These are phyloP conservation scores for Fusarium sp. DNA, from an alignment of 2,329 filamentous ascomycete genomes.

Conservation along the genomic window DNA sequence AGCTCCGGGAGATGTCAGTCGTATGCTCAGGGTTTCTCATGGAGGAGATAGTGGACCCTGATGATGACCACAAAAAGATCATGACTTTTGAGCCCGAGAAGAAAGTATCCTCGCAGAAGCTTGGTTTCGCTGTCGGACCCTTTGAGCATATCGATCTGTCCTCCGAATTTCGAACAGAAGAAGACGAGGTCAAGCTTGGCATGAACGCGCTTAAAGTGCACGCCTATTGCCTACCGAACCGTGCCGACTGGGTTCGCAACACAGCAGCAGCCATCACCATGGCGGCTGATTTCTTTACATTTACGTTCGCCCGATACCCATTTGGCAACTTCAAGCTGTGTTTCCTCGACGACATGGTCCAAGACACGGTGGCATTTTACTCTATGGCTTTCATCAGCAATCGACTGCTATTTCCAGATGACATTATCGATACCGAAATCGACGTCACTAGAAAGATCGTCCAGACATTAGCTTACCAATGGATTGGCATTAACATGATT, in stretches of 20 bases:
- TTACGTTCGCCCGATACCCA: constrained; percentile 89
- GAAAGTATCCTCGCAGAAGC: constrained; percentile 84
- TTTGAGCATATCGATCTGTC: constrained; percentile 92
- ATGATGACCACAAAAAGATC: constrained; percentile 85
- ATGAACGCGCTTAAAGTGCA: constrained; percentile 89
- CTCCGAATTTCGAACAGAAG: constrained; percentile 87
- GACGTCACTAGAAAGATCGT: constrained; percentile 84
- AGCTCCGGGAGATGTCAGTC: constrained; percentile 87
- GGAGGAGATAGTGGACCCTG: constrained; percentile 82
- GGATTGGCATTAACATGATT: constrained; percentile 93
- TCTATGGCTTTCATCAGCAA: constrained; percentile 90
- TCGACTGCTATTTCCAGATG: constrained; percentile 83
- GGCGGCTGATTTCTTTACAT: constrained; percentile 90
- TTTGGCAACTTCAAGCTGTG: constrained; percentile 93
- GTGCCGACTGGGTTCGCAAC: constrained; percentile 84
- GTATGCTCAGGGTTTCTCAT: constrained; percentile 90
- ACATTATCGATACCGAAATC: constrained; percentile 86
- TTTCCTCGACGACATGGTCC: constrained; percentile 89
- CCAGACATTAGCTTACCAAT: constrained; percentile 88
- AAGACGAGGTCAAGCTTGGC: constrained; percentile 91
- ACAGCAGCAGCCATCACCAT: constrained; percentile 86
- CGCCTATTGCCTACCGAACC: constrained; percentile 89
- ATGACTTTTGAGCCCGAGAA: constrained; percentile 84
- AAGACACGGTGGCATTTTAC: constrained; percentile 80
- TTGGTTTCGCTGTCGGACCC: constrained; percentile 93